Base-by-base conservation (phyloP, 352 stramenopile genomes). In the Phytophthora syringae region DNA sequence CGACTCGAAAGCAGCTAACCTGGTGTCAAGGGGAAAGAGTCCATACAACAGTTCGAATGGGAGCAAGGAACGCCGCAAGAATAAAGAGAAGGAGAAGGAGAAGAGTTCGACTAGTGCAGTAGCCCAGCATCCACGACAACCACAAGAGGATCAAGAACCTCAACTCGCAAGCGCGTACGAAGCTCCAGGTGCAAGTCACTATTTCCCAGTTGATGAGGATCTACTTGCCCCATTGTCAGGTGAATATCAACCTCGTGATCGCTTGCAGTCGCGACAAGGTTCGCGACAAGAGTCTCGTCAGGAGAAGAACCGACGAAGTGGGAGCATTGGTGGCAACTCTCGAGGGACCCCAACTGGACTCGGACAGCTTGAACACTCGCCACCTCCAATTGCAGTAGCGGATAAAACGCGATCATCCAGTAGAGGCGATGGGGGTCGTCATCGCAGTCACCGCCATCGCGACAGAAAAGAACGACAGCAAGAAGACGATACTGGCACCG, bases 201-300 rank as follows among this genome's bases (percentile, higher is more conserved):
- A 50, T 7, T 72, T 65, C 39, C 50, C 62, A 30, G 62, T 25
- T 13, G 71, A 87, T 2, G 67, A 70, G 0, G 76, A 85, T 40
- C 43, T 88, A 12, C 54, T 92, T 7, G 37, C 72, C 2, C 76
- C 81, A 25, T 32, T 88, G 0, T 54, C 63, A 1, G 56, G 66
- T 12, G 80, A 89, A 16, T 93, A 93, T 49, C 81, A 89, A 48
- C 78, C 86, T 10, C 72, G 83, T 12, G 86, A 94, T 63, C 81
- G 86, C 3, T 70, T 94, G 21, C 81, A 93, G 44, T 94, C 86
- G 12, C 79, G 86, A 7, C 86, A 94, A 54, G 82, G 86, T 1
- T 92, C 80, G 7, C 67, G 86, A 0, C 84, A 90, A 48, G 79
- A 78, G 16, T 80, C 77, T 12, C 72, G 79, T 3, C 67, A 80